A percentile compares a stretch with the other conserved stretches of the same genome.
Conservation (phyloP, 495 filamentous ascomycete genomes). For the Pseudomonodictys pantanalensis region DNA sequence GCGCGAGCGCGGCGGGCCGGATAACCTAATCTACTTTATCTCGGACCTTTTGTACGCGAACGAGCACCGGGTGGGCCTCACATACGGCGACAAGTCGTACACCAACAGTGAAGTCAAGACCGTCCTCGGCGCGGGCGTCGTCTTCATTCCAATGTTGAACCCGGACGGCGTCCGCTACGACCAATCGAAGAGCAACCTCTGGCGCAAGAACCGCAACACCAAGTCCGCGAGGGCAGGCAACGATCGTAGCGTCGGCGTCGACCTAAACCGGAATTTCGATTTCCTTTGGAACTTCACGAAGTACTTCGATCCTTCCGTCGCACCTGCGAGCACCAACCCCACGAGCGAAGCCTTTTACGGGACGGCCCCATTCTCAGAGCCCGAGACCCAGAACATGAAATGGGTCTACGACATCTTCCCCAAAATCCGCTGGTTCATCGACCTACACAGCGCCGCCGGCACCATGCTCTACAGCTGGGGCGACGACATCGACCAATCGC, state of each 20-base stretch:
- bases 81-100: slow-evolving; percentile 44
- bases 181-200: slow-evolving; percentile 54
- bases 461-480: slow-evolving; percentile 46
- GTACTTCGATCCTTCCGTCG: slow-evolving; percentile 44
- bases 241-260: slow-evolving; percentile 49
- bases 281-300: slow-evolving; percentile 47
- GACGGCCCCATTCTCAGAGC: slow-evolving; percentile 44
- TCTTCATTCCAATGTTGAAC: slow-evolving; percentile 59
- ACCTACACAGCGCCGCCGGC: slow-evolving; percentile 46
- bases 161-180: slow-evolving; percentile 63
- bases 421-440: slow-evolving; percentile 46
- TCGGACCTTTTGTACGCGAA: slow-evolving; percentile 43
- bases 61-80: slow-evolving; percentile 39
- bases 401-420: slow-evolving; percentile 43
- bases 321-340: slow-evolving; percentile 49
- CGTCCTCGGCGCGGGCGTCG: slow-evolving; percentile 42
- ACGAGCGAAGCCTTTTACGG: slow-evolving; percentile 55
- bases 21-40: slow-evolving; percentile 42
- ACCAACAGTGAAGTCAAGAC: slow-evolving; percentile 42
- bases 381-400: slow-evolving; percentile 47
- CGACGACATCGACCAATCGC: slow-evolving; percentile 41
- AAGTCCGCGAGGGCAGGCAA: slow-evolving; percentile 36
- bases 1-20: slow-evolving; percentile 41
- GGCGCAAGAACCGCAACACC: slow-evolving; percentile 62
- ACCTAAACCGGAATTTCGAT: slow-evolving; percentile 66